Base-by-base conservation (phyloP, 2,329 filamentous ascomycete species). In the Cryphonectria parasitica region DNA sequence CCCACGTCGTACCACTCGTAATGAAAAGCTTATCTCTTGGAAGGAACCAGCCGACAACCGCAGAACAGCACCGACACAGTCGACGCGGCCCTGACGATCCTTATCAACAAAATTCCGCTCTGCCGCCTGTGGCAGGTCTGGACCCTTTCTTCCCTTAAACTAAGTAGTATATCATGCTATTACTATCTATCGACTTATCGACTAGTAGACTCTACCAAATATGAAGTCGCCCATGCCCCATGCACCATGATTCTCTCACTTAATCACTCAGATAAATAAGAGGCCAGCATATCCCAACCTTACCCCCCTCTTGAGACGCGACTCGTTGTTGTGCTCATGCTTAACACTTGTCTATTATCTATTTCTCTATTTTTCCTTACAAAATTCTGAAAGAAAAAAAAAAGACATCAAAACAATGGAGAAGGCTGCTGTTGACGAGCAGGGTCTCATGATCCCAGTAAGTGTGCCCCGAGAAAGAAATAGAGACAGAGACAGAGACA, bases 371-470 rank as follows among this genome's bases (percentile, higher is more conserved):
- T n/a, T 11, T 49, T n/a, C 7, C 45, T 49, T 39, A 39, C 36
- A n/a, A 8, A n/a, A 2, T 10, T 7, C 22, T n/a, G n/a, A n/a
- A n/a, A n/a, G n/a, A n/a, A n/a, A n/a, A n/a, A n/a, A 22, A n/a
- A 6, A n/a, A n/a, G 45, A 8, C 11, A 49, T n/a, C n/a, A 22
- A 10, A 6, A 76, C 58, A 17, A 80, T 80, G 79, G 78, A 79
- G 64, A 79, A 78, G 62, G 76, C 79, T 13, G 77, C 77, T 11
- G 77, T 79, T 10, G 71, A 78, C 69, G 73, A 71, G 41, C 75
- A 76, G 28, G 77, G 77, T 31, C 77, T 79, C 41, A 63, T 78
- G 72, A 79, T 79, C 73, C 77, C 77, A 67, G 76, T 77, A 70
- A 56, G 75, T 73, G 49, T 31, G 39, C 54, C 31, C 25, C 22